phyloP scores from a whole-genome alignment of 2,329 filamentous ascomycete genomes.

The Paracoccidioides lutzii region DNA sequence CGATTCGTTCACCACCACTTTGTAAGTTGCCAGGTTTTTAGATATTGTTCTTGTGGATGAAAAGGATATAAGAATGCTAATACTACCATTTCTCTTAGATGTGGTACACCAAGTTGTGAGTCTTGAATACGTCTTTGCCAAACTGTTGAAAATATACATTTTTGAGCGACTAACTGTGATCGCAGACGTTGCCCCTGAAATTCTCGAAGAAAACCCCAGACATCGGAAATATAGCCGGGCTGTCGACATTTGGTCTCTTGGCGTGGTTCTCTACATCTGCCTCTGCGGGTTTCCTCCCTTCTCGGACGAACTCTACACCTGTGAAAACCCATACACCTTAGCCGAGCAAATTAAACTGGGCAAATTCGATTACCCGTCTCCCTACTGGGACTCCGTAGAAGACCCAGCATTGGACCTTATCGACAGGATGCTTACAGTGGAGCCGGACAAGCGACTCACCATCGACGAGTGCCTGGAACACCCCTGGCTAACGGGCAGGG shows the following conservation, averaged over 20 bases:
- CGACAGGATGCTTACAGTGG: conserved; percentile 84
- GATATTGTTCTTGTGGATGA: neutral
- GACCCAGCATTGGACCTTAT: conserved; percentile 86
- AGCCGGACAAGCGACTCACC: conserved; percentile 69
- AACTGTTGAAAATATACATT: neutral
- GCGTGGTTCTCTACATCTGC: conserved; percentile 96
- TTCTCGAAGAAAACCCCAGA: conserved; percentile 60
- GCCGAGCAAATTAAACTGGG: conserved; percentile 83
- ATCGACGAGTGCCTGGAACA: conserved; percentile 85
- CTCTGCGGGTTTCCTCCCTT: conserved; percentile 95
- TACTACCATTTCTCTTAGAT: conserved; percentile 26
- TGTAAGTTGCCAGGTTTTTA: conserved; percentile 38
- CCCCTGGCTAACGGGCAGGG: conserved; percentile 63
- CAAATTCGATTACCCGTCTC: conserved; percentile 85
- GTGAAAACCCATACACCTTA: conserved; percentile 72
- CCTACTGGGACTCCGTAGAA: conserved; percentile 84
- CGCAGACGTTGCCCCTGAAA: conserved; percentile 80
- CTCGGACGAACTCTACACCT: conserved; percentile 76
- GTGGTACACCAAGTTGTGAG: conserved; percentile 82
- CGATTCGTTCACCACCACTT: conserved; percentile 90
- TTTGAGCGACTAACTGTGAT: neutral
- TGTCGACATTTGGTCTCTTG: conserved; percentile 91
- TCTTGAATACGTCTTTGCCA: neutral
- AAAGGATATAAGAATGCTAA: conserved; percentile 13
- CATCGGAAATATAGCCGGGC: conserved; percentile 85